Conservation (phyloP, 768 basidiomycete species). For the Mycena capillaripes region DNA sequence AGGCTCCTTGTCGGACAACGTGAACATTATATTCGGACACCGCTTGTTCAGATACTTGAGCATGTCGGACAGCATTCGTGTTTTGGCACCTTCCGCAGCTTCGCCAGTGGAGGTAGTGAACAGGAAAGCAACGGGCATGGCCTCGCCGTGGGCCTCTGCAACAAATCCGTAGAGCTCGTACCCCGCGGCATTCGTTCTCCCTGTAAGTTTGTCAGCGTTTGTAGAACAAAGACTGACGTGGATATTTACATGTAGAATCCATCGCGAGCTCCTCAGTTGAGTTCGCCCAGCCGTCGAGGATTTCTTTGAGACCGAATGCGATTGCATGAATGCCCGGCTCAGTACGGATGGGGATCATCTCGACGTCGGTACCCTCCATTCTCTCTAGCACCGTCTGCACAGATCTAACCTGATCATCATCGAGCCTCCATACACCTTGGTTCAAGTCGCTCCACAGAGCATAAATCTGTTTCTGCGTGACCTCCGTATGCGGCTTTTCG, state of each 20-base stretch:
- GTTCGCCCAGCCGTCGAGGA: conserved; percentile 20
- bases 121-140: conserved; percentile 33
- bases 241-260: conserved; percentile 36
- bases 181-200: too few species aligned
- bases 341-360: not conserved
- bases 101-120: conserved; percentile 39
- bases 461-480: conserved; percentile 10
- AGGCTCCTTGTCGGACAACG: conserved; percentile 46
- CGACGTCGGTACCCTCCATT: conserved; percentile 10
- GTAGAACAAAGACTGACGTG: too few species aligned
- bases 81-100: conserved; percentile 39
- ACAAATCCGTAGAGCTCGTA: conserved; percentile 35
- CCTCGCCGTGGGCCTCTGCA: conserved; percentile 42
- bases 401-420: conserved; percentile 35
- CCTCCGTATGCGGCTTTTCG: not conserved
- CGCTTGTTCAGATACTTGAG: conserved; percentile 25
- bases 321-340: conserved; percentile 28
- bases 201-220: too few species aligned
- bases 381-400: conserved; percentile 26
- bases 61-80: conserved; percentile 39
- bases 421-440: conserved; percentile 29
- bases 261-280: conserved; percentile 35
- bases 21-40: conserved; percentile 42
- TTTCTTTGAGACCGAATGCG: conserved; percentile 36
- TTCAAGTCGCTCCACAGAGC: conserved; percentile 8